These are phyloP conservation scores for Mycoemilia scoparia DNA, from an alignment of 192 early-diverging fungal genomes.

Conservation along the genomic window DNA sequence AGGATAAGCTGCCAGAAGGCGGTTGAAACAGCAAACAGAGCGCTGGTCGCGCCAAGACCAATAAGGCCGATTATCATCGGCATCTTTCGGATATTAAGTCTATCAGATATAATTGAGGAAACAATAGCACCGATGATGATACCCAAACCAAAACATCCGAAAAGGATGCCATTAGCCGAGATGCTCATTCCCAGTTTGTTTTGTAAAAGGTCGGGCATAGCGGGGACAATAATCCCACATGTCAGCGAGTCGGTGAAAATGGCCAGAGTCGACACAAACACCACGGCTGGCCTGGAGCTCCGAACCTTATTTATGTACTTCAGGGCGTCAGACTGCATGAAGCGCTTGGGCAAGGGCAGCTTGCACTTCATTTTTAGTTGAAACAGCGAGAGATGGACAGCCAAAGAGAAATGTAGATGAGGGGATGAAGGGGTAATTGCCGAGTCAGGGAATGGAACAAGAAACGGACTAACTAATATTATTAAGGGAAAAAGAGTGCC, in stretches of 20 bases:
- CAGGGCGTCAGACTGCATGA: no score
- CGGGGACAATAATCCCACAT: slow-evolving; percentile 53
- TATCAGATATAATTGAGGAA: slow-evolving; percentile 52
- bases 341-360: no score
- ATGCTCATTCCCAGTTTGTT: slow-evolving; percentile 37
- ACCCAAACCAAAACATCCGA: slow-evolving; percentile 52
- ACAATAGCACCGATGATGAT: slow-evolving; percentile 39
- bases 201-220: slow-evolving; percentile 46
- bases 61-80: slow-evolving; percentile 59
- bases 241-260: slow-evolving; percentile 49
- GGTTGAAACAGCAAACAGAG: slow-evolving; percentile 41
- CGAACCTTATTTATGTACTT: no score
- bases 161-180: slow-evolving; percentile 42
- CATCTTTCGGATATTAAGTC: slow-evolving; percentile 47
- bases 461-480: no score
- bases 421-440: no score
- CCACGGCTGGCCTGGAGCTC: no score
- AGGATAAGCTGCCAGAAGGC: slow-evolving; percentile 46
- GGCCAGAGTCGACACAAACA: no score
- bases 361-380: no score
- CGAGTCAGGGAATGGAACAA: no score
- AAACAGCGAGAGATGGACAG: no score
- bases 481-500: no score
- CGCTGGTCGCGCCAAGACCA: slow-evolving; percentile 39
- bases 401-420: no score